A percentile compares a stretch with the other conserved stretches of the same genome.
These are phyloP conservation scores for Nematodospora valgi DNA, from an alignment of 805 yeast genomes.

Conservation along the genomic window DNA sequence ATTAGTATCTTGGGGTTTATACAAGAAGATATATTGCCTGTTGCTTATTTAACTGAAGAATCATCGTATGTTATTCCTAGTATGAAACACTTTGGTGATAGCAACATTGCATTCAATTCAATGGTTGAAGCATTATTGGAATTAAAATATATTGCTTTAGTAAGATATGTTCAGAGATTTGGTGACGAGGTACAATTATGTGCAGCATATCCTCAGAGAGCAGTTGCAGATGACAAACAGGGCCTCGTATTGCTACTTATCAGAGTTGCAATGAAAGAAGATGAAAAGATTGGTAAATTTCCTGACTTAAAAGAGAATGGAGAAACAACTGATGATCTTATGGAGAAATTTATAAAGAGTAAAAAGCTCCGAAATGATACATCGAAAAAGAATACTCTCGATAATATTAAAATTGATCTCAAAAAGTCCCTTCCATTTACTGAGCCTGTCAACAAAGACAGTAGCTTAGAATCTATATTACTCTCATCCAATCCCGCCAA, in stretches of 20 bases:
- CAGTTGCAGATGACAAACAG: slow-evolving; percentile 19
- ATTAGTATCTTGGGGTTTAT: slow-evolving; percentile 66
- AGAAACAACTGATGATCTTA: slow-evolving; percentile 11
- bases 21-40: slow-evolving; percentile 44
- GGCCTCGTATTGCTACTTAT: slow-evolving; percentile 46
- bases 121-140: slow-evolving; percentile 42
- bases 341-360: slow-evolving; percentile 30
- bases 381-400: slow-evolving; percentile 6
- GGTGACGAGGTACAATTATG: slow-evolving; percentile 49
- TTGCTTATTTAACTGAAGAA: slow-evolving; percentile 59
- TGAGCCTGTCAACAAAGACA: slow-evolving; percentile 1
- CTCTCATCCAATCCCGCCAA: slow-evolving; percentile 29
- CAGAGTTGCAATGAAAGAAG: slow-evolving; percentile 72
- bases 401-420: slow-evolving; percentile 15
- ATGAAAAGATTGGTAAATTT: slow-evolving; percentile 60
- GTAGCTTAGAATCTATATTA: slow-evolving; percentile 15
- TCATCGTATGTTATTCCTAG: slow-evolving; percentile 51
- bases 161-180: slow-evolving; percentile 55
- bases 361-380: slow-evolving; percentile 22
- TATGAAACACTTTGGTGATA: background rate
- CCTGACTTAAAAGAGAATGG: slow-evolving; percentile 14
- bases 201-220: slow-evolving; percentile 47
- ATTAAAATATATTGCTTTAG: slow-evolving; percentile 50
- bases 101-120: slow-evolving; percentile 30
- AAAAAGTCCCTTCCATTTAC: slow-evolving; percentile 10